Evolutionary conservation across 2,329 filamentous ascomycete genomes (phyloP).

Genomic region (Ascochyta koolunga): DNA sequence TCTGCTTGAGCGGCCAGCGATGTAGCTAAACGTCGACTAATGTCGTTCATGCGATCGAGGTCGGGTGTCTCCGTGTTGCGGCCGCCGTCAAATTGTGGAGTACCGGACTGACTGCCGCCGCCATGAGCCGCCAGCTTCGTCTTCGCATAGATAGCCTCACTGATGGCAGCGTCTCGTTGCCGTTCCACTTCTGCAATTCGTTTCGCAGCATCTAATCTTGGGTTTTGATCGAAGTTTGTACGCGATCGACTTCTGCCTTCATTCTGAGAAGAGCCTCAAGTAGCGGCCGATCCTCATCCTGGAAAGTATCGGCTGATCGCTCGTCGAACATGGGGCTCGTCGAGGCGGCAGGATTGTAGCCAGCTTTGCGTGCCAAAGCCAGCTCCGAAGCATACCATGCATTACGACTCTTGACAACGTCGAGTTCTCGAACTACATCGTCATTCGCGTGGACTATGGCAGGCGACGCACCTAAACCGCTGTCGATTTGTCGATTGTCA

Average conservation of each 20-base stretch:
- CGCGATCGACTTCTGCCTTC: conserved; percentile 85
- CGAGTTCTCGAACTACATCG: conserved; percentile 83
- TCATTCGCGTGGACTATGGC: conserved; percentile 69
- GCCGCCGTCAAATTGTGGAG: conserved; percentile 60
- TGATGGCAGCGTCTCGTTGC: conserved; percentile 91
- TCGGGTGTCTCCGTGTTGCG: conserved; percentile 65
- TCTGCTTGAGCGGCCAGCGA: conserved; percentile 80
- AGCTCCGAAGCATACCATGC: conserved; percentile 98
- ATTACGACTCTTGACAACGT: conserved; percentile 82
- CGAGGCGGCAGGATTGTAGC: conserved; percentile 76
- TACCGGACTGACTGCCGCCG: conserved; percentile 67
- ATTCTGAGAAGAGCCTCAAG: conserved; percentile 92
- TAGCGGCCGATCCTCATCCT: conserved; percentile 88
- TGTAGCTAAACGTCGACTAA: conserved; percentile 81
- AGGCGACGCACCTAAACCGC: conserved; percentile 64
- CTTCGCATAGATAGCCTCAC: conserved; percentile 93
- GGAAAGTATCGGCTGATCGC: conserved; percentile 77
- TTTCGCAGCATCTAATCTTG: conserved; percentile 83
- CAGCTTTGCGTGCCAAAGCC: conserved; percentile 86
- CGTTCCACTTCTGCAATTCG: conserved; percentile 93
- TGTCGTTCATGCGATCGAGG: conserved; percentile 72
- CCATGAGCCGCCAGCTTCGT: conserved; percentile 86
- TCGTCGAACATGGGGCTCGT: conserved; percentile 77
- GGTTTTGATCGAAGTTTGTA: conserved; percentile 87
- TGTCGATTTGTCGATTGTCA: conserved; percentile 61